phyloP scores from a whole-genome alignment of 495 filamentous ascomycete genomes.

The Penicillium psychrofluorescens region DNA sequence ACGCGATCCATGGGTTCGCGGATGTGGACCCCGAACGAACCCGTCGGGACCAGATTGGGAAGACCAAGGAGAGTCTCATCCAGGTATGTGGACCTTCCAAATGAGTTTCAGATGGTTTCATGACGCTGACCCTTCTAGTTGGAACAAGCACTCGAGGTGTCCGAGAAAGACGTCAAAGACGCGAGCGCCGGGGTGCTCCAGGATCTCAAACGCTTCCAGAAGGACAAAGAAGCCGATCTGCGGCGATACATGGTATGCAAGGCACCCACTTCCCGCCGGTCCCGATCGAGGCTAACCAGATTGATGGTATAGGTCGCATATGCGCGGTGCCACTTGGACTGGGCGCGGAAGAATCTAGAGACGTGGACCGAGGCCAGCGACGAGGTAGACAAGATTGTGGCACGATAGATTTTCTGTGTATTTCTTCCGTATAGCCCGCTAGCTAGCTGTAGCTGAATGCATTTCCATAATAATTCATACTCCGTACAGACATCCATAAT shows the following conservation, averaged over 20 bases:
- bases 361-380: conserved; percentile 92
- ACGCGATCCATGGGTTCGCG: conserved; percentile 91
- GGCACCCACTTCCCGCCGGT: neutral
- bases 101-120: neutral
- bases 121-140: conserved; percentile 45
- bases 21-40: conserved; percentile 94
- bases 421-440: no score
- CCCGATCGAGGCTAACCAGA: conserved; percentile 4
- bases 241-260: conserved; percentile 85
- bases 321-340: conserved; percentile 89
- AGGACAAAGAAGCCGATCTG: conserved; percentile 89
- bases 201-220: conserved; percentile 87
- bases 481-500: neutral
- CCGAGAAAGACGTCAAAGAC: conserved; percentile 84
- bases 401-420: conserved; percentile 26
- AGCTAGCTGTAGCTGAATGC: no score
- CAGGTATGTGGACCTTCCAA: conserved; percentile 38
- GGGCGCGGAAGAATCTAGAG: conserved; percentile 95
- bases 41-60: conserved; percentile 86
- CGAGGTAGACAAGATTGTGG: conserved; percentile 85
- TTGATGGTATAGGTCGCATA: conserved; percentile 67
- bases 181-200: conserved; percentile 78
- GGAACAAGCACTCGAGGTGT: conserved; percentile 80
- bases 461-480: neutral
- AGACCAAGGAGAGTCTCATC: conserved; percentile 70